Conservation (phyloP, 2,329 filamentous ascomycete species). For the Chaetomiaceae sp. region DNA sequence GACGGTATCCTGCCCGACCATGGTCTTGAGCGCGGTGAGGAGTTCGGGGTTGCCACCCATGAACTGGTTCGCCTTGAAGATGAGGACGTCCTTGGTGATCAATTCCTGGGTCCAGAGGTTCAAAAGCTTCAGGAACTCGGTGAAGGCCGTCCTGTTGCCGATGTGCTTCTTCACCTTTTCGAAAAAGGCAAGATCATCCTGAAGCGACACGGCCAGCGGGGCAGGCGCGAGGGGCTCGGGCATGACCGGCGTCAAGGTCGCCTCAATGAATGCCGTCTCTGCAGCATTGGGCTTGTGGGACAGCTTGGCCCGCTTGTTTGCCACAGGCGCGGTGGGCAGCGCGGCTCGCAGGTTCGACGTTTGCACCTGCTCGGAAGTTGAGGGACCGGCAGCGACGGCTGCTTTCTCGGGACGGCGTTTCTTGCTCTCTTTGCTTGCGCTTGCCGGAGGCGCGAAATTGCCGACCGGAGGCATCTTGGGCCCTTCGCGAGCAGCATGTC, state of each 20-base stretch:
- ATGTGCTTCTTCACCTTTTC: slow-evolving; percentile 96
- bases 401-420: slow-evolving; percentile 66
- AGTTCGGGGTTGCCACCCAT: slow-evolving; percentile 85
- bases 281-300: slow-evolving; percentile 56
- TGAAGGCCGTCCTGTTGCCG: slow-evolving; percentile 85
- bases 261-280: slow-evolving; percentile 65
- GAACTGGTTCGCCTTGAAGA: slow-evolving; percentile 78
- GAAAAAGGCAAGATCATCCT: slow-evolving; percentile 89
- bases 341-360: slow-evolving; percentile 35
- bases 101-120: slow-evolving; percentile 92
- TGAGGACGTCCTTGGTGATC: slow-evolving; percentile 77
- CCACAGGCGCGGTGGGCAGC: slow-evolving; percentile 30
- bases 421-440: slow-evolving; percentile 84
- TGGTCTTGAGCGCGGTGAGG: slow-evolving; percentile 81
- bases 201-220: slow-evolving; percentile 64
- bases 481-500: slow-evolving; percentile 47
- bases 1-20: slow-evolving; percentile 71
- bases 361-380: slow-evolving; percentile 37
- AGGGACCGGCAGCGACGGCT: slow-evolving; percentile 42
- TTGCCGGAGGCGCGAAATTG: slow-evolving; percentile 80
- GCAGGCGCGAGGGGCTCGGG: slow-evolving; percentile 82
- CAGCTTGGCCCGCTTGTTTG: slow-evolving; percentile 66
- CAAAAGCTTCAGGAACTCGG: slow-evolving; percentile 94
- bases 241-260: slow-evolving; percentile 80
- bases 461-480: slow-evolving; percentile 90